Evolutionary conservation across 2,329 filamentous ascomycete genomes (phyloP).

Genomic region (Ophiocordyceps robertsii): DNA sequence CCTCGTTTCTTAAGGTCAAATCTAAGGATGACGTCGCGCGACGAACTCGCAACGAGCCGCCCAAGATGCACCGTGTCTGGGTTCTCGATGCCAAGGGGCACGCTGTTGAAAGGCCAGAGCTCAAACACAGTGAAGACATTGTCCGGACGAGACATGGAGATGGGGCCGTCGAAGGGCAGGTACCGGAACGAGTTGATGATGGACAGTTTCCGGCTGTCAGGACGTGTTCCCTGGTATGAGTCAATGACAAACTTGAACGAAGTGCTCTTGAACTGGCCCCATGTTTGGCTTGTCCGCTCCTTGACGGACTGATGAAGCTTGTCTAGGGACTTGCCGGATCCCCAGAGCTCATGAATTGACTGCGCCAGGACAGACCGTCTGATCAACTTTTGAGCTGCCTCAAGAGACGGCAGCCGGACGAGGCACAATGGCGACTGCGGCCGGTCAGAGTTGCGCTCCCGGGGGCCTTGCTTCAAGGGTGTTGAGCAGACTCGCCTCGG

Average conservation of each 20-base stretch:
- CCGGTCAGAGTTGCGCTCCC: conserved; percentile 8
- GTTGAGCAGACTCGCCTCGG: conserved; percentile 44
- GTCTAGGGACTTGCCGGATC: conserved; percentile 50
- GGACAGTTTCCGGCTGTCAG: conserved; percentile 45
- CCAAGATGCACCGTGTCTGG: conserved; percentile 57
- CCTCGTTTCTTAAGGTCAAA: conserved; percentile 86
- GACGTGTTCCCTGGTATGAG: conserved; percentile 63
- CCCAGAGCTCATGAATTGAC: conserved; percentile 85
- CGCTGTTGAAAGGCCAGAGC: conserved; percentile 51
- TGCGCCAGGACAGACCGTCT: conserved; percentile 69
- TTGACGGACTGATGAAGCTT: conserved; percentile 55
- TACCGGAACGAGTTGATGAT: conserved; percentile 77
- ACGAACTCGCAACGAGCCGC: conserved; percentile 52
- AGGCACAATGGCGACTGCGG: conserved; percentile 75
- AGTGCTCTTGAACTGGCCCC: conserved; percentile 47
- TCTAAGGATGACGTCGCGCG: conserved; percentile 52
- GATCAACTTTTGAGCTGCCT: conserved; percentile 53
- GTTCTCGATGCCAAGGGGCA: conserved; percentile 31
- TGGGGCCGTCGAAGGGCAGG: conserved; percentile 63
- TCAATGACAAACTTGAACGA: conserved; percentile 82
- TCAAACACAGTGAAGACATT: conserved; percentile 72
- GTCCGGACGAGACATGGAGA: conserved; percentile 61
- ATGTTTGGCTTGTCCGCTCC: conserved; percentile 44
- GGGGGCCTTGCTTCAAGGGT: background rate
- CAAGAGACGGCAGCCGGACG: conserved; percentile 51